These are phyloP conservation scores for Salvia splendens DNA, from an alignment of 257 asterid genomes.

Conservation along the genomic window DNA sequence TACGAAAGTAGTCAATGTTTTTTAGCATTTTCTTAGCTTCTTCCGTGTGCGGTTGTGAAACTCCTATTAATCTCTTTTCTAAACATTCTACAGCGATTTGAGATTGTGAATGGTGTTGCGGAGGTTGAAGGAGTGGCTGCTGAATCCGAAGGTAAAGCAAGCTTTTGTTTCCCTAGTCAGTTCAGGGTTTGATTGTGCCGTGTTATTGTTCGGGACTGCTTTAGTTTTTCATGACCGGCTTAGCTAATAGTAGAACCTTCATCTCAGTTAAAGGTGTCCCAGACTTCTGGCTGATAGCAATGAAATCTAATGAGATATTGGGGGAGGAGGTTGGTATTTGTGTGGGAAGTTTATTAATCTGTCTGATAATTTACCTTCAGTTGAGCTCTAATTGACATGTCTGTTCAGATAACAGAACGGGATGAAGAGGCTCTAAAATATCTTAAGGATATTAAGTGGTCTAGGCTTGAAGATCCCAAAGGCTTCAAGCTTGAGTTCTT, in stretches of 20 bases:
- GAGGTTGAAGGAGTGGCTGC: slow-evolving; percentile 70
- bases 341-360: not conserved
- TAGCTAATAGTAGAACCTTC: slow-evolving; percentile 18
- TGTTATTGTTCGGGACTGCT: slow-evolving; percentile 9
- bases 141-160: slow-evolving; percentile 42
- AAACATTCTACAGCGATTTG: slow-evolving; percentile 56
- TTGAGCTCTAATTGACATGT: not conserved
- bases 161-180: not conserved
- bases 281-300: slow-evolving; percentile 67
- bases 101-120: slow-evolving; percentile 67
- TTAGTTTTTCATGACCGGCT: slow-evolving; percentile 5
- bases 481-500: slow-evolving; percentile 87
- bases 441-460: slow-evolving; percentile 82
- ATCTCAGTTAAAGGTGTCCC: slow-evolving; percentile 79
- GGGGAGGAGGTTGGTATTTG: slow-evolving; percentile 59
- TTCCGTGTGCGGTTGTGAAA: not conserved
- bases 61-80: not conserved
- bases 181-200: slow-evolving; percentile 2
- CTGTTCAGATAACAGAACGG: slow-evolving; percentile 60
- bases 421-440: slow-evolving; percentile 75
- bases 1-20: slow-evolving; percentile 42
- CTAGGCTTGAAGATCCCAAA: slow-evolving; percentile 62
- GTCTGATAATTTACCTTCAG: slow-evolving; percentile 22
- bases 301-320: slow-evolving; percentile 67
- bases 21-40: not conserved